Percentiles rank a stretch among this genome's conserved stretches.
Evolutionary conservation across 177 flowering plant genomes (phyloP).

Genomic region (Tripterygium wilfordii): DNA sequence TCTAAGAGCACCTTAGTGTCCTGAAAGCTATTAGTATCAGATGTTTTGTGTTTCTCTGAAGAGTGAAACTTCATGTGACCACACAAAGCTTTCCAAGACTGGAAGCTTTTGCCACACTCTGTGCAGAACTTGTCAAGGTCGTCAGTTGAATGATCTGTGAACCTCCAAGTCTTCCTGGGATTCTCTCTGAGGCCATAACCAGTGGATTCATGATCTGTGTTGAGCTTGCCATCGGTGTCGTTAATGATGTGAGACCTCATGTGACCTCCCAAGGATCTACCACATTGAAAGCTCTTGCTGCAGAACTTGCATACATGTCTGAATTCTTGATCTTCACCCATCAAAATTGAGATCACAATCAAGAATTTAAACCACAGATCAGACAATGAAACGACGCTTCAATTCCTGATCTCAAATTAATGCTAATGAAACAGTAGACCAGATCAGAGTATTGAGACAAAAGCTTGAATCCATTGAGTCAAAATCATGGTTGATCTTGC

Average conservation of each 20-base stretch:
- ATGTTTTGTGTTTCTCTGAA: constrained; percentile 23
- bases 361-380: constrained; percentile 10
- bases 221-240: constrained; percentile 22
- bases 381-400: constrained; percentile 10
- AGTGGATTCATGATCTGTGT: constrained; percentile 3
- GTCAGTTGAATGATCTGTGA: constrained; percentile 16
- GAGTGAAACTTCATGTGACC: constrained; percentile 55
- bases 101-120: constrained; percentile 48
- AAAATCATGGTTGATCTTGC: constrained; percentile 15
- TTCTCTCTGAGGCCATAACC: constrained; percentile 66
- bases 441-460: constrained; percentile 28
- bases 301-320: constrained; percentile 79
- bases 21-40: constrained; percentile 11
- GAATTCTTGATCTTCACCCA: constrained; percentile 44
- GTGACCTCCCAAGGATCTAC: constrained; percentile 92
- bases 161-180: constrained; percentile 41
- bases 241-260: constrained; percentile 82
- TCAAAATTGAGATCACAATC: neutral
- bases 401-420: constrained; percentile 11
- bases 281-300: constrained; percentile 66
- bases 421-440: constrained; percentile 26
- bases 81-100: constrained; percentile 47
- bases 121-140: constrained; percentile 29
- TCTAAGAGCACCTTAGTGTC: constrained; percentile 21
- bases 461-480: constrained; percentile 14